phyloP scores from a whole-genome alignment of 148 eudicot genomes.

The Gaultheria prostrata region DNA sequence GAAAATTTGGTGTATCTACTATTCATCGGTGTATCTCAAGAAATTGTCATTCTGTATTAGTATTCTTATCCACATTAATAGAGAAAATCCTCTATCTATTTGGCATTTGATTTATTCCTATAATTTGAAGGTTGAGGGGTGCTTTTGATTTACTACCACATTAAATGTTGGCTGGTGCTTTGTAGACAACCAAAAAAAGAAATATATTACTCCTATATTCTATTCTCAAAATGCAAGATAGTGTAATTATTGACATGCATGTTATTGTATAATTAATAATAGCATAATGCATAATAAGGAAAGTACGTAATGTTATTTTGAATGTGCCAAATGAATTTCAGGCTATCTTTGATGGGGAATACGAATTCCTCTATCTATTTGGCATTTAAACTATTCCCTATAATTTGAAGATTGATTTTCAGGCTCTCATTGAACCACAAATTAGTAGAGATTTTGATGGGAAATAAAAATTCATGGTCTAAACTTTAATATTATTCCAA shows the following conservation, averaged over 20 bases:
- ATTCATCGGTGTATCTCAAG: not conserved
- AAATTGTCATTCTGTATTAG: not conserved
- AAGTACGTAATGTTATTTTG: not conserved
- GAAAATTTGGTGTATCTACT: conserved; percentile 10
- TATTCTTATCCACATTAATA: not conserved
- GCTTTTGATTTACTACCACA: not conserved
- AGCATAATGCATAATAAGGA: not conserved
- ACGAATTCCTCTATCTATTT: not conserved
- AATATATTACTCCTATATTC: no score
- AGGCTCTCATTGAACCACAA: not conserved
- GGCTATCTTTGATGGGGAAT: not conserved
- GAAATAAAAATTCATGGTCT: not conserved
- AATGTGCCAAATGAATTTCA: no score
- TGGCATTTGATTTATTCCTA: not conserved
- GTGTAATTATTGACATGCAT: no score
- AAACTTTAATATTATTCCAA: not conserved
- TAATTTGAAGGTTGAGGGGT: not conserved
- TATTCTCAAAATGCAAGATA: not conserved
- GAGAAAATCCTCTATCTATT: not conserved
- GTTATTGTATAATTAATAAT: not conserved
- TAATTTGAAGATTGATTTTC: not conserved
- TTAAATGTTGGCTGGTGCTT: not conserved
- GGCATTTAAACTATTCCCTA: not conserved
- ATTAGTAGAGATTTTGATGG: not conserved
- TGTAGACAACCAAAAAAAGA: not conserved